Percentiles rank a stretch among this genome's conserved stretches.
Conservation (phyloP, 768 basidiomycete species). For the Boletus rufocinnamomeus region DNA sequence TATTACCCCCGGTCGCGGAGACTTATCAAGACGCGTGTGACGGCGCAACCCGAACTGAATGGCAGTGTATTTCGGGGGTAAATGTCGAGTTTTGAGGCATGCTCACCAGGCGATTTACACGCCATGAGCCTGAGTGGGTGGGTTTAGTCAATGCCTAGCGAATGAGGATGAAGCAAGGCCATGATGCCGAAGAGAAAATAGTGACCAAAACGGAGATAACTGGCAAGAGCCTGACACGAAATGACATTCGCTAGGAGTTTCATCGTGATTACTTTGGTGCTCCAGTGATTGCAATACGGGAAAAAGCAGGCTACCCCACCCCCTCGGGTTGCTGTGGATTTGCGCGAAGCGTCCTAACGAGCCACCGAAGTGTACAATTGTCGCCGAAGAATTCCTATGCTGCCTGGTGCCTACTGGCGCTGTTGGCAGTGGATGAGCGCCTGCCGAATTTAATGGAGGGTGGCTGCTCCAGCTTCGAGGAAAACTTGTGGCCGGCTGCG, state of each 20-base stretch:
- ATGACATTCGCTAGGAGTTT: slow-evolving; percentile 5
- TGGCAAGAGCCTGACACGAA: slow-evolving; percentile 7
- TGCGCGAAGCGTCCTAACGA: background rate
- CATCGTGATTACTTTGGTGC: slow-evolving; percentile 6
- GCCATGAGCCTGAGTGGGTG: slow-evolving; percentile 19
- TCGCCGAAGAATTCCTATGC: background rate
- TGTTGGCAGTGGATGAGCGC: slow-evolving; percentile 4
- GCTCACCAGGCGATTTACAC: slow-evolving; percentile 29
- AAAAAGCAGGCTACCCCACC: slow-evolving; percentile 4
- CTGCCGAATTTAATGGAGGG: slow-evolving; percentile 9
- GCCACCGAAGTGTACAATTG: background rate
- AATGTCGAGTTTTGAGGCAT: slow-evolving; percentile 19
- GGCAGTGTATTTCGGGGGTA: slow-evolving; percentile 21
- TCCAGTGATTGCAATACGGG: background rate
- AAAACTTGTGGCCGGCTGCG: slow-evolving; percentile 30
- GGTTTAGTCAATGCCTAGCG: slow-evolving; percentile 19
- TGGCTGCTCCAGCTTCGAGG: slow-evolving; percentile 17
- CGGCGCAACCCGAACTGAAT: slow-evolving; percentile 23
- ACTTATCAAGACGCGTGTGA: slow-evolving; percentile 23
- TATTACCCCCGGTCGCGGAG: slow-evolving; percentile 29
- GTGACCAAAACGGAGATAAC: slow-evolving; percentile 11
- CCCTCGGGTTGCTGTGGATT: slow-evolving; percentile 10
- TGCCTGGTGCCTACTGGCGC: background rate
- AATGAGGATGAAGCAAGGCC: slow-evolving; percentile 27
- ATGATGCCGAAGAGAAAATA: slow-evolving; percentile 11